phyloP scores from a whole-genome alignment of 2,329 filamentous ascomycete genomes.

The Alternaria longipes region DNA sequence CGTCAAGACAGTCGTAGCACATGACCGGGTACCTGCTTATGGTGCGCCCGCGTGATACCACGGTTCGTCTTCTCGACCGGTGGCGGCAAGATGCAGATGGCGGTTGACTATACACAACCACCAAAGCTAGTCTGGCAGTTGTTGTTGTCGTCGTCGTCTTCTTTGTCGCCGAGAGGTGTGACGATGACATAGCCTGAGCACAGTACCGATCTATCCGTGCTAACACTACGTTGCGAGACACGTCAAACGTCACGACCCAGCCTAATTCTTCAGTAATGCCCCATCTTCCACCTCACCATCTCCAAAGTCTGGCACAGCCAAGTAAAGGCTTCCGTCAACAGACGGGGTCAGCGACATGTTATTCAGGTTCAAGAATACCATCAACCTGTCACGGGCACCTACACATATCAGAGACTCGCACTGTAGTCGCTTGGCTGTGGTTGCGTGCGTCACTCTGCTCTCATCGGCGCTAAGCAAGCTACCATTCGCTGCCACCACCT shows the following conservation, averaged over 20 bases:
- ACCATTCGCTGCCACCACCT: neutral
- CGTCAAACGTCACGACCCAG: neutral
- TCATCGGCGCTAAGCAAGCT: neutral
- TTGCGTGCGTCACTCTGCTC: constrained; percentile 9
- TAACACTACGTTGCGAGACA: neutral
- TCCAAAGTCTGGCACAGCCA: constrained; percentile 1
- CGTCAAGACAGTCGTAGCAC: neutral
- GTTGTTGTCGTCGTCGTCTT: neutral
- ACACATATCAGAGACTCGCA: neutral
- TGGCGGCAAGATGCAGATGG: neutral
- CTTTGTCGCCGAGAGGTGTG: constrained; percentile 5
- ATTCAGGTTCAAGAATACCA: neutral
- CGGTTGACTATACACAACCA: neutral
- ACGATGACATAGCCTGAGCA: neutral
- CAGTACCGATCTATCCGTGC: constrained; percentile 1
- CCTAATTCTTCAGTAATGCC: neutral
- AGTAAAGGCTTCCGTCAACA: neutral
- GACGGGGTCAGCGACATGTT: neutral
- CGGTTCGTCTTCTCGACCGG: neutral
- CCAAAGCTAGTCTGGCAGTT: neutral
- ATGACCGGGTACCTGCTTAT: constrained; percentile 1
- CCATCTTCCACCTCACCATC: neutral
- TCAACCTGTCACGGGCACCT: constrained; percentile 3
- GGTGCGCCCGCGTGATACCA: neutral
- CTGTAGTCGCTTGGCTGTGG: neutral